Evolutionary conservation across 2,329 filamentous ascomycete species (phyloP).

Genomic region (Phialophora verrucosa): DNA sequence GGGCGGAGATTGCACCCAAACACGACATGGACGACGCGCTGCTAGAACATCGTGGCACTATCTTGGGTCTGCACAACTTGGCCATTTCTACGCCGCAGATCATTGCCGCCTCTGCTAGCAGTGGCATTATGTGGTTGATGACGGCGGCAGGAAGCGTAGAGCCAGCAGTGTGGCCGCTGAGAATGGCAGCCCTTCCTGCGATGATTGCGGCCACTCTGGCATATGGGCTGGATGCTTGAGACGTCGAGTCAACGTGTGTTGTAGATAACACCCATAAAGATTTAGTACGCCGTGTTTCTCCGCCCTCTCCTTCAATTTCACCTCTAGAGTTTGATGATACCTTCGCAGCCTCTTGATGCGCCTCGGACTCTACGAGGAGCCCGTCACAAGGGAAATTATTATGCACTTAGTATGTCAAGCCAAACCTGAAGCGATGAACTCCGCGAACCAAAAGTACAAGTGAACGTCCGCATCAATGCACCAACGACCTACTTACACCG

Average conservation of each 20-base stretch:
- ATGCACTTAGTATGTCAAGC: too few relatives aligned
- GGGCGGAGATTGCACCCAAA: conserved; percentile 2
- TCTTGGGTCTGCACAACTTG: conserved; percentile 2
- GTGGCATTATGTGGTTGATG: conserved; percentile 8
- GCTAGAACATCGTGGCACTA: background rate
- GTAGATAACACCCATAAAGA: too few relatives aligned
- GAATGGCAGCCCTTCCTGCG: background rate
- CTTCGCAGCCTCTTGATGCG: too few relatives aligned
- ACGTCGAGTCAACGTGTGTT: background rate
- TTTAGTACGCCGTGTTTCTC: too few relatives aligned
- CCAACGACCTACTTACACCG: too few relatives aligned
- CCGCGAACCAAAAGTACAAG: too few relatives aligned
- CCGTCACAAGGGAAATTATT: too few relatives aligned
- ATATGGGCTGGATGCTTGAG: background rate
- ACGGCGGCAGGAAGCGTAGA: conserved; percentile 1
- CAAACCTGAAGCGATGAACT: too few relatives aligned
- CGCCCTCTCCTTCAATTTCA: too few relatives aligned
- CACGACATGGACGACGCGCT: background rate
- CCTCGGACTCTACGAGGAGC: too few relatives aligned
- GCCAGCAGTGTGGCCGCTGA: background rate
- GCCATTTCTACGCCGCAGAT: conserved; percentile 6
- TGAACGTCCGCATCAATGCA: too few relatives aligned
- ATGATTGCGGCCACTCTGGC: conserved; percentile 3
- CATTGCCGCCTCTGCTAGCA: background rate
- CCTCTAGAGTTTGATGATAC: too few relatives aligned